Percentiles rank a stretch among this genome's conserved stretches.
phyloP scores from a whole-genome alignment of 768 basidiomycete genomes.

The Amyloporia xantha region DNA sequence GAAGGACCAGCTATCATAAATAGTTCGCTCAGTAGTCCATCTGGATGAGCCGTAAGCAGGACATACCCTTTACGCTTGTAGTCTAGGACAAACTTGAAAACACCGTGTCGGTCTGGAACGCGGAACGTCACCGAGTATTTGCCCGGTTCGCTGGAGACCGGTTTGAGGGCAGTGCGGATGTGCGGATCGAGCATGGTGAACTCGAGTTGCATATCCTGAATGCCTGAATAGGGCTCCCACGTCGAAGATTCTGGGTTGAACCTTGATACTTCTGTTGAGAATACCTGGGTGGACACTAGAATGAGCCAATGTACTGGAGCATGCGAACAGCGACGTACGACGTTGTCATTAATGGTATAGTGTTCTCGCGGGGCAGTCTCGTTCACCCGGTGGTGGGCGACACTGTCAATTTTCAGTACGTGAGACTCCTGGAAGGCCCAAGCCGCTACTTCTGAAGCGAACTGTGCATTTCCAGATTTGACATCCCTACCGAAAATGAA shows the following conservation, averaged over 20 bases:
- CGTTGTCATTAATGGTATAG: slow-evolving; percentile 83
- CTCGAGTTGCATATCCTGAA: slow-evolving; percentile 84
- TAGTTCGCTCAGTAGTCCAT: not conserved
- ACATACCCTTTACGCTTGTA: slow-evolving; percentile 84
- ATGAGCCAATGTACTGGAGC: not conserved
- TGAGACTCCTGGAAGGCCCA: slow-evolving; percentile 91
- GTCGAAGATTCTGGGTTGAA: slow-evolving; percentile 46
- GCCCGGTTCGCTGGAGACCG: slow-evolving; percentile 50
- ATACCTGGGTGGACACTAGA: slow-evolving; percentile 44
- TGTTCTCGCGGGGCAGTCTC: slow-evolving; percentile 53
- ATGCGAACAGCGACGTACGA: slow-evolving; percentile 42
- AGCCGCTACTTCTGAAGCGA: slow-evolving; percentile 65
- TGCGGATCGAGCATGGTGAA: slow-evolving; percentile 99
- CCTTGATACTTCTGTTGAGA: slow-evolving; percentile 63
- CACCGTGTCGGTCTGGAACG: slow-evolving; percentile 92
- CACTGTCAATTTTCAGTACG: slow-evolving; percentile 71
- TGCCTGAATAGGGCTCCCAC: slow-evolving; percentile 70
- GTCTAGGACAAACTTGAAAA: slow-evolving; percentile 94
- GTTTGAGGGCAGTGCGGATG: slow-evolving; percentile 69
- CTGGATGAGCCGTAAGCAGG: not conserved
- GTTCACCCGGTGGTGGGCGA: slow-evolving; percentile 67
- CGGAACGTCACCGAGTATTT: slow-evolving; percentile 81
- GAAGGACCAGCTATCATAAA: slow-evolving; percentile 54
- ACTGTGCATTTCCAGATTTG: slow-evolving; percentile 68
- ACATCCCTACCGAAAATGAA: slow-evolving; percentile 47